phyloP scores from a whole-genome alignment of 306 rosid genomes.

The Hippophae tibetana region DNA sequence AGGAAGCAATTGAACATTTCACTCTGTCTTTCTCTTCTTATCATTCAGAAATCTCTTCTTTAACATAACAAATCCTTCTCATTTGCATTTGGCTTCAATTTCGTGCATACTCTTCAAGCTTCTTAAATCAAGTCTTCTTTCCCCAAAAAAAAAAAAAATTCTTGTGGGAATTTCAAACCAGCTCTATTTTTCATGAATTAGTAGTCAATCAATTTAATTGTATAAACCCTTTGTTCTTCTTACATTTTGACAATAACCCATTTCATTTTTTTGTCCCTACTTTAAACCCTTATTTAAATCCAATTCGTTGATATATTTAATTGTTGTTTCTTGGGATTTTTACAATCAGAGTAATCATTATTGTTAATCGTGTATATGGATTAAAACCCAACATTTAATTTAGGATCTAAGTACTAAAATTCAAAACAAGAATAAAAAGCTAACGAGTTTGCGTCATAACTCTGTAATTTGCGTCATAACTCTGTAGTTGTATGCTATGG shows the following conservation, averaged over 20 bases:
- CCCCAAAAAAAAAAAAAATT: not conserved
- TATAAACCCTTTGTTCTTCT: not conserved
- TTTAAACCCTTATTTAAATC: not conserved
- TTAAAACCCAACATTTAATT: not conserved
- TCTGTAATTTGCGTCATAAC: not conserved
- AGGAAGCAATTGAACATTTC: not conserved
- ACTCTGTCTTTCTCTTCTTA: not conserved
- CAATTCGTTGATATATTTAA: not conserved
- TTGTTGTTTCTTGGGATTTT: not conserved
- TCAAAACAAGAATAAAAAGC: not conserved
- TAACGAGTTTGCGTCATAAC: not conserved
- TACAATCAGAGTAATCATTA: not conserved
- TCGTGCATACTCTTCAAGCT: not conserved
- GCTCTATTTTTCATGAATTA: not conserved
- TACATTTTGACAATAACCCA: not conserved
- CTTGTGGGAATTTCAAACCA: not conserved
- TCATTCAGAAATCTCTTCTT: not conserved
- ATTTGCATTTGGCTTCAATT: no score
- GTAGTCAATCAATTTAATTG: not conserved
- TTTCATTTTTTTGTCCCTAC: no score
- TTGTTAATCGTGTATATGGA: not conserved
- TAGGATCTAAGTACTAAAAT: not conserved
- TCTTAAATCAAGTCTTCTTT: not conserved
- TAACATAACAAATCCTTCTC: no score
- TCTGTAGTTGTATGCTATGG: conserved; percentile 24